Base-by-base conservation (phyloP, 768 basidiomycete genomes). In the Boletus huronensis region DNA sequence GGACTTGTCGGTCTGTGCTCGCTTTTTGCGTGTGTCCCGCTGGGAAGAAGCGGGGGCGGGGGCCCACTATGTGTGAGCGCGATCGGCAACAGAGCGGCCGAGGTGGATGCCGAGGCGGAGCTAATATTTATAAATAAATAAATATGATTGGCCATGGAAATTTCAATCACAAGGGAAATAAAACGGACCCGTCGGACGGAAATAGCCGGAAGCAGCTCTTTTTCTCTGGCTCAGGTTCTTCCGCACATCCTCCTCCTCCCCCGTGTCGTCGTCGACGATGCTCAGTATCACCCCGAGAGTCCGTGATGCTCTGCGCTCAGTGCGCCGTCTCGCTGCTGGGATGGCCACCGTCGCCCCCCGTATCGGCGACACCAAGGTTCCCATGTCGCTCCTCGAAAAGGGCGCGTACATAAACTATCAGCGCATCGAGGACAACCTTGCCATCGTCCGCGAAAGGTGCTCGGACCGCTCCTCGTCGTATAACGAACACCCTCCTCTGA, bases 401-500 rank as follows among this genome's bases (percentile, higher is more conserved):
- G 82, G 79, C 63, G 84, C 82, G 41, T 93, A 82, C 70, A 93
- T 94, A 74, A 94, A 94, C 82, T 93, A 94, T 73, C 92, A 94
- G 75, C 88, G 95, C 54, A 98, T 98, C 70, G 95, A 98, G 78
- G 94, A 98, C 73, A 98, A 95, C 79, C 88, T 98, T 58, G 85
- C 81, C 61, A 72, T 96, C 68, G 83, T 98, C 53, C 87, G 93
- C 62, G 78, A 85, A 50, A 83, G 94, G 94, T 94, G 35, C 50
- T 70, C 47, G 1, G 51, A 40, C 34, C n/a, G 1, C 48, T 17
- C 19, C 21, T 28, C 31, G 0, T 14, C 10, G 13, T n/a, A 8
- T 25, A 8, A 8, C 11, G 6, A 14, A 6, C 14, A 0, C n/a
- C 11, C 39, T 16, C 21, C 19, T 17, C 34, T 57, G 66, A 48